phyloP scores from a whole-genome alignment of 805 yeast species.

The Candida xyloterini region DNA sequence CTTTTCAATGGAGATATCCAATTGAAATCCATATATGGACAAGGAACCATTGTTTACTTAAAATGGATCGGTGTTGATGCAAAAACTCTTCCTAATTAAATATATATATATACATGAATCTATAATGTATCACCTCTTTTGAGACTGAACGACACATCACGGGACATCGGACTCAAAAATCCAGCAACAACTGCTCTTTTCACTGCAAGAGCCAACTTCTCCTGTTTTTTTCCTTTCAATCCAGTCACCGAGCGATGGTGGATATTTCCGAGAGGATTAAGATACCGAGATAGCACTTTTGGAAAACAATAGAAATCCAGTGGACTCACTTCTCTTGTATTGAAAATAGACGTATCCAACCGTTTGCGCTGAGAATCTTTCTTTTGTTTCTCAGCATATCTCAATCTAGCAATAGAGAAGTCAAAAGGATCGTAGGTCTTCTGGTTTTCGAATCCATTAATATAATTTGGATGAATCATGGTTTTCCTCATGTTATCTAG shows the following conservation, averaged over 20 bases:
- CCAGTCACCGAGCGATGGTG: conserved; percentile 71
- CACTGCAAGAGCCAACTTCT: conserved; percentile 68
- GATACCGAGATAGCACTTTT: conserved; percentile 57
- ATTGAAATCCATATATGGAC: conserved; percentile 67
- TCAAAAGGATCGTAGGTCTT: conserved; percentile 79
- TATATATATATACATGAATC: conserved; percentile 3
- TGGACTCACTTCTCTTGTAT: conserved; percentile 56
- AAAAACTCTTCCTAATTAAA: conserved; percentile 15
- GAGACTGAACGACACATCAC: conserved; percentile 43
- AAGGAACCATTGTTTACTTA: conserved; percentile 77
- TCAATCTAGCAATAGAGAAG: conserved; percentile 58
- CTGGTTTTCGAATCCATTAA: conserved; percentile 47
- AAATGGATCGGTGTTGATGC: conserved; percentile 39
- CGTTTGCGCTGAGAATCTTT: conserved; percentile 18
- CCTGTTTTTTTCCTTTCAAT: conserved; percentile 63
- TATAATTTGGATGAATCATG: conserved; percentile 35
- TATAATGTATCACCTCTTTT: conserved; percentile 31
- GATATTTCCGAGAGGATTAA: conserved; percentile 73
- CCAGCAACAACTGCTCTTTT: conserved; percentile 81
- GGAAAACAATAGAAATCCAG: conserved; percentile 71
- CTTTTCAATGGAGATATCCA: conserved; percentile 69
- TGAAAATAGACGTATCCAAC: conserved; percentile 31
- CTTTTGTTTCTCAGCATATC: conserved; percentile 42
- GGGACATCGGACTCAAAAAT: conserved; percentile 70
- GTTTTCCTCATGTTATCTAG: conserved; percentile 22